Base-by-base conservation (phyloP, 2,329 filamentous ascomycete species). In the Colletotrichum tabaci region DNA sequence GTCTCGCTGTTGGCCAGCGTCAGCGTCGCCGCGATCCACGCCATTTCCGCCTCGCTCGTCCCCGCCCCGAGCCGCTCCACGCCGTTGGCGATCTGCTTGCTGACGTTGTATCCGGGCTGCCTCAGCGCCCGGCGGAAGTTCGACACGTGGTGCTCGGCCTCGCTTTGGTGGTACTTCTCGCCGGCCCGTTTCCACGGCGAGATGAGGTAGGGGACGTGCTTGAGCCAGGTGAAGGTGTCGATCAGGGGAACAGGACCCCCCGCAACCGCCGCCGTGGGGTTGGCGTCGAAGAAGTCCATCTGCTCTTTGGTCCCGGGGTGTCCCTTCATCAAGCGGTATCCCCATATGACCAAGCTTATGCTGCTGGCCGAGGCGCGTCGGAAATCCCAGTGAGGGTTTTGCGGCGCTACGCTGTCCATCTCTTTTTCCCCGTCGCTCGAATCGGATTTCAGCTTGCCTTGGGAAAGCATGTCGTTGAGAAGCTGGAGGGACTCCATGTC, bases 181-280 rank as follows among this genome's bases (percentile, higher is more conserved):
- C 46, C 67, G 16, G 38, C n/a, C 15, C 63, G 42, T 30, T 70
- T 70, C 62, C 67, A 70, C 12, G 67, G 67, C 10, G 67, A 71
- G 5, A 71, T 35, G 38, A n/a, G 30, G 40, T 61, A 49, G 4
- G 63, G 63, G 23, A 71, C 16, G 35, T 55, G 42, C 40, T 30
- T 67, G 13, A 71, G 50, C 49, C 55, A 67, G 21, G 63, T 30
- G 13, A 71, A 61, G 5, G 12, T 21, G 49, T 71, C 56, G 30
- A 61, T 42, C 63, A 3, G 67, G 21, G 0, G 42, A 8, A 8
- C 16, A 10, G 7, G 57, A 0, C 10, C 18, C 1, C n/a, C 18
- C 1, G 67, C 12, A 2, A 57, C 46, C 1, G 26, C 50, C 13
- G 26, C 6, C 0, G 67, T 67, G 0, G 67, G 42, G 4, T 23